A percentile compares a stretch with the other conserved stretches of the same genome.
Conservation (phyloP, 352 stramenopile species). For the Globisporangium spinosum region DNA sequence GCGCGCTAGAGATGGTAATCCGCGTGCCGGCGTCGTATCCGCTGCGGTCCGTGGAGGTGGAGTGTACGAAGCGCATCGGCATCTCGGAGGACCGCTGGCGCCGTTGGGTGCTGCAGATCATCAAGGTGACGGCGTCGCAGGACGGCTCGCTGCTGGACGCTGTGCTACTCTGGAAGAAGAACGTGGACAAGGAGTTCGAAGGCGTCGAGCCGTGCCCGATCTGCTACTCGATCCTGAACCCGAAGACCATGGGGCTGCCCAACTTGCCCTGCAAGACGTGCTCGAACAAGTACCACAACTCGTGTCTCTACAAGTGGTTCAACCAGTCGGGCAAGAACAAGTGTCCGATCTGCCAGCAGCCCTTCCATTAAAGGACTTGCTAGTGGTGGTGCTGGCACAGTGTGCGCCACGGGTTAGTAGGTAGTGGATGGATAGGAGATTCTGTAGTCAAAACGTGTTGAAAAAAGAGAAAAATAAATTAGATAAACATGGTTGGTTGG, state of each 20-base stretch:
- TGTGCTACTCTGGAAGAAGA: slow-evolving; percentile 91
- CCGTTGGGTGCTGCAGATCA: slow-evolving; percentile 92
- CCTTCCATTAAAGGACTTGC: slow-evolving; percentile 51
- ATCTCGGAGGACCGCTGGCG: slow-evolving; percentile 90
- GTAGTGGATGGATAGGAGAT: neutral
- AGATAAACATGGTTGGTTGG: slow-evolving; percentile 6
- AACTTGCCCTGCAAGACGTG: slow-evolving; percentile 90
- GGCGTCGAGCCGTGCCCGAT: slow-evolving; percentile 91
- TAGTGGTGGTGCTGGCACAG: neutral
- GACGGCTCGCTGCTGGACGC: slow-evolving; percentile 90
- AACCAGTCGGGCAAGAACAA: slow-evolving; percentile 93
- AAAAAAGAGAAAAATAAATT: slow-evolving; percentile 10
- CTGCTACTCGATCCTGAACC: slow-evolving; percentile 91
- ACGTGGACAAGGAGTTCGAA: slow-evolving; percentile 91
- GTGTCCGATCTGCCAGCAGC: slow-evolving; percentile 91
- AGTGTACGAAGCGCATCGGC: slow-evolving; percentile 88
- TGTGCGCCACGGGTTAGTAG: neutral
- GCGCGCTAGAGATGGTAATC: slow-evolving; percentile 88
- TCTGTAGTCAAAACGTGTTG: neutral
- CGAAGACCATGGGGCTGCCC: slow-evolving; percentile 87
- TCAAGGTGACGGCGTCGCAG: slow-evolving; percentile 84
- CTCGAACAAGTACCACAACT: slow-evolving; percentile 92
- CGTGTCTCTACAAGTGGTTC: slow-evolving; percentile 94
- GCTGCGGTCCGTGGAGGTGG: slow-evolving; percentile 88
- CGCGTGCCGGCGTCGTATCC: slow-evolving; percentile 86